Percentiles rank a stretch among this genome's conserved stretches.
phyloP scores from a whole-genome alignment of 2,329 filamentous ascomycete species.

The Amauroascus verrucosus region DNA sequence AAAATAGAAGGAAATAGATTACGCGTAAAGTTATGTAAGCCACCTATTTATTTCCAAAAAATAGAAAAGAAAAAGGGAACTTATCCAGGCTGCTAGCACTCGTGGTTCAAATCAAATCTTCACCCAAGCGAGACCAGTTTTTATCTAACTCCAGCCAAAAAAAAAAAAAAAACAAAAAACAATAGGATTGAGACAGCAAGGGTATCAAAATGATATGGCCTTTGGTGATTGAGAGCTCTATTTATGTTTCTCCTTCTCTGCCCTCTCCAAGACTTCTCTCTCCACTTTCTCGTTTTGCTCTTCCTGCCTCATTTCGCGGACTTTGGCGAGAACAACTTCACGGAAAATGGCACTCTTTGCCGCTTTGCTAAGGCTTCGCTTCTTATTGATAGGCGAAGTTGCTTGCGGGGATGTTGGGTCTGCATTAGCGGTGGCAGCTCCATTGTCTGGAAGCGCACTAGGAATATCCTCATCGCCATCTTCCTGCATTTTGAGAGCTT shows the following conservation, averaged over 20 bases:
- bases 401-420: conserved; percentile 20
- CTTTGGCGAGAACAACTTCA: conserved; percentile 88
- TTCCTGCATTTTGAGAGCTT: conserved; percentile 84
- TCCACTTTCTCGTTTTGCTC: conserved; percentile 62
- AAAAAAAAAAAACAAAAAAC: neutral
- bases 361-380: conserved; percentile 45
- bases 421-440: conserved; percentile 48
- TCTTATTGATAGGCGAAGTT: conserved; percentile 32
- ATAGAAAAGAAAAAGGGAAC: neutral
- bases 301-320: conserved; percentile 80
- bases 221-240: neutral
- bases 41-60: no score
- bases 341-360: conserved; percentile 72
- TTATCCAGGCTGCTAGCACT: neutral
- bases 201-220: conserved; percentile 1
- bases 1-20: neutral
- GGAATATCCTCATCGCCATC: conserved; percentile 67
- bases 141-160: neutral
- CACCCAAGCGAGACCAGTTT: neutral
- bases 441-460: conserved; percentile 40
- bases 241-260: conserved; percentile 19
- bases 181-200: neutral
- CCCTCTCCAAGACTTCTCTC: conserved; percentile 44
- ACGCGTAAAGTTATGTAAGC: no score
- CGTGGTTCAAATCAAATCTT: neutral